These are phyloP conservation scores for Penicillium janthinellum DNA, from an alignment of 2,329 filamentous ascomycete genomes.

Conservation along the genomic window DNA sequence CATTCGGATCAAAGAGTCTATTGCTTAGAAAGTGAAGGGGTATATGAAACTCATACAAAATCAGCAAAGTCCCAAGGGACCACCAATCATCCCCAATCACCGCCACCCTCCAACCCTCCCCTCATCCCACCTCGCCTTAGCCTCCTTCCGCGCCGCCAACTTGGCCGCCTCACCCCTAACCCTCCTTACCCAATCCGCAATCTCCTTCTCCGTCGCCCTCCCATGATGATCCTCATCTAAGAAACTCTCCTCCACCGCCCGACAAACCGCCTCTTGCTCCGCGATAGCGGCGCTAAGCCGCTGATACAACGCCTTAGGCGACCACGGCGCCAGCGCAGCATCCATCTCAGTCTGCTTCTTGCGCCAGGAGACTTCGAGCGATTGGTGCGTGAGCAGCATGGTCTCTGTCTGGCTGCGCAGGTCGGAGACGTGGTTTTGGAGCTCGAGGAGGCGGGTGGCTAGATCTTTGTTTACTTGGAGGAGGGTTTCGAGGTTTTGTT, in stretches of 20 bases:
- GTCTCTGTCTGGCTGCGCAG: conserved; percentile 72
- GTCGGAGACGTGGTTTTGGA: conserved; percentile 51
- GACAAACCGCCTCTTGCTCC: conserved; percentile 80
- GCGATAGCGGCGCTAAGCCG: conserved; percentile 72
- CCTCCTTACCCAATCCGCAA: conserved; percentile 78
- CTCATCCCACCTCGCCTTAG: conserved; percentile 94
- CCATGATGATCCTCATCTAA: conserved; percentile 62
- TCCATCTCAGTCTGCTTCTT: conserved; percentile 90
- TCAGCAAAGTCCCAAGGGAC: neutral
- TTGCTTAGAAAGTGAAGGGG: neutral
- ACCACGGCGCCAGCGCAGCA: conserved; percentile 77
- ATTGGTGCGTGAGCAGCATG: conserved; percentile 78
- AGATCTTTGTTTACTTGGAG: conserved; percentile 73
- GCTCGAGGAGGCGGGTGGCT: conserved; percentile 51
- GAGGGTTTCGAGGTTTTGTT: conserved; percentile 64
- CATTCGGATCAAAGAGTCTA: neutral
- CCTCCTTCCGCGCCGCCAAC: conserved; percentile 78
- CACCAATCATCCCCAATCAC: conserved; percentile 46
- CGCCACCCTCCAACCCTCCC: conserved; percentile 93
- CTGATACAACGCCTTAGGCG: conserved; percentile 83
- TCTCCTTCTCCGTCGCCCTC: conserved; percentile 75
- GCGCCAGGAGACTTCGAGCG: conserved; percentile 88
- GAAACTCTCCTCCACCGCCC: conserved; percentile 89
- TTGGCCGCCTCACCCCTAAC: conserved; percentile 79
- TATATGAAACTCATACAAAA: neutral